Percentiles rank a stretch among this genome's conserved stretches.
phyloP scores from a whole-genome alignment of 2,329 filamentous ascomycete species.

The Fusarium longipes region DNA sequence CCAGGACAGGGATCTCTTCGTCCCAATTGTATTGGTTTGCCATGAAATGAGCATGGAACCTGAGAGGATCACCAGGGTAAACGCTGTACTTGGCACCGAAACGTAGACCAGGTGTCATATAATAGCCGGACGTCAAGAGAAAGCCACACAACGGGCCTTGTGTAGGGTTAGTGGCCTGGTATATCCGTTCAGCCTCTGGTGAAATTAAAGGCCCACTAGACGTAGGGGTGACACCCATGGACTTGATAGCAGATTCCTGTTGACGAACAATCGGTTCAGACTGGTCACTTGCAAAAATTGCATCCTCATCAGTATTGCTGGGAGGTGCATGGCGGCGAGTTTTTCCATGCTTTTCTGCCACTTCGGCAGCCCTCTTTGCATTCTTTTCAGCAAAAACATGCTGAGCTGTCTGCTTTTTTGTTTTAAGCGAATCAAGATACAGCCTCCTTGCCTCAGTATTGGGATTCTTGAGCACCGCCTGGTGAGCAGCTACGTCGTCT shows the following conservation, averaged over 20 bases:
- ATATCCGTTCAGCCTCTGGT: conserved; percentile 18
- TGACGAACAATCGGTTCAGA: conserved; percentile 24
- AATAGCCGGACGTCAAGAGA: conserved; percentile 83
- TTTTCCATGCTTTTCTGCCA: conserved; percentile 39
- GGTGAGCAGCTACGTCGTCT: conserved; percentile 80
- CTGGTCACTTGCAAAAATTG: conserved; percentile 35
- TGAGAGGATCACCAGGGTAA: conserved; percentile 92
- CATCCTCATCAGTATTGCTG: conserved; percentile 27
- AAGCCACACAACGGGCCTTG: conserved; percentile 76
- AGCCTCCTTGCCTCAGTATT: conserved; percentile 66
- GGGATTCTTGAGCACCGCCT: conserved; percentile 68
- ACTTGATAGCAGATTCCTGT: conserved; percentile 31
- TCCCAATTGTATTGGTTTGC: conserved; percentile 89
- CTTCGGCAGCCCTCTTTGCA: conserved; percentile 50
- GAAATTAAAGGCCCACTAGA: conserved; percentile 50
- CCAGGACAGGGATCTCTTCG: conserved; percentile 83
- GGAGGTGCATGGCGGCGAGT: conserved; percentile 1
- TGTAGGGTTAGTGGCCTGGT: conserved; percentile 26
- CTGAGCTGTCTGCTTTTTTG: conserved; percentile 57
- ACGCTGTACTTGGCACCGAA: conserved; percentile 96
- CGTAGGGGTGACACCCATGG: conserved; percentile 52
- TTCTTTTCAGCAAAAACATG: conserved; percentile 55
- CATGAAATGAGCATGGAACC: conserved; percentile 95
- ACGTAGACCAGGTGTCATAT: conserved; percentile 88
- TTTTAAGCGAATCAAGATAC: conserved; percentile 70